These are phyloP conservation scores for Alternaria sp. DNA, from an alignment of 2,329 filamentous ascomycete species.

Conservation along the genomic window DNA sequence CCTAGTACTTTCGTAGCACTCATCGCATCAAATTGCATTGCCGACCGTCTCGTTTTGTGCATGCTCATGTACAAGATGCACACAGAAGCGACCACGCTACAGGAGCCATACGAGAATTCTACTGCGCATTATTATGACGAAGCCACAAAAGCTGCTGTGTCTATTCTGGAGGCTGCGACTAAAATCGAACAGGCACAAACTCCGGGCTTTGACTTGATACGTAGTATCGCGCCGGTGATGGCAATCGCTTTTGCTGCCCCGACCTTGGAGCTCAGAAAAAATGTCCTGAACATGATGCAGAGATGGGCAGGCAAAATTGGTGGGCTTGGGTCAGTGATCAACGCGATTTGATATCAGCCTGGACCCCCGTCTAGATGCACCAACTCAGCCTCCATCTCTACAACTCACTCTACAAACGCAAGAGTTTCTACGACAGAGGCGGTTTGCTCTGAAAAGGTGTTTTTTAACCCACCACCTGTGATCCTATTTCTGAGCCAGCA, in stretches of 20 bases:
- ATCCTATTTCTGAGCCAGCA: neutral
- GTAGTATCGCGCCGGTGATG: slow-evolving; percentile 30
- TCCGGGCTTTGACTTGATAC: slow-evolving; percentile 5
- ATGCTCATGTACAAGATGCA: slow-evolving; percentile 23
- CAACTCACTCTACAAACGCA: no score
- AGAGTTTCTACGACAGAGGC: neutral
- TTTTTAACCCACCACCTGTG: neutral
- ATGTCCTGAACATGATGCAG: slow-evolving; percentile 34
- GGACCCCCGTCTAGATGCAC: neutral
- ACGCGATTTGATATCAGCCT: neutral
- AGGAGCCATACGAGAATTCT: slow-evolving; percentile 14
- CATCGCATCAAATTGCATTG: slow-evolving; percentile 15
- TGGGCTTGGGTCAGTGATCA: slow-evolving; percentile 1
- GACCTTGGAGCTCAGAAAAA: slow-evolving; percentile 17
- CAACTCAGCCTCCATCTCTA: neutral
- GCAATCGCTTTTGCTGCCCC: slow-evolving; percentile 36
- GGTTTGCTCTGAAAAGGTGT: neutral
- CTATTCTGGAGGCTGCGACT: neutral
- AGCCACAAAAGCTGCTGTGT: neutral
- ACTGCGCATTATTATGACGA: neutral
- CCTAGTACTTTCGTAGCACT: slow-evolving; percentile 2
- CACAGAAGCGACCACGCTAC: slow-evolving; percentile 3
- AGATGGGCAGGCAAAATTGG: slow-evolving; percentile 36
- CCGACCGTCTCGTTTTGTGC: slow-evolving; percentile 9
- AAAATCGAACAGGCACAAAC: slow-evolving; percentile 4